phyloP scores from a whole-genome alignment of 495 filamentous ascomycete species.

The Staphylotrichum longicolle region DNA sequence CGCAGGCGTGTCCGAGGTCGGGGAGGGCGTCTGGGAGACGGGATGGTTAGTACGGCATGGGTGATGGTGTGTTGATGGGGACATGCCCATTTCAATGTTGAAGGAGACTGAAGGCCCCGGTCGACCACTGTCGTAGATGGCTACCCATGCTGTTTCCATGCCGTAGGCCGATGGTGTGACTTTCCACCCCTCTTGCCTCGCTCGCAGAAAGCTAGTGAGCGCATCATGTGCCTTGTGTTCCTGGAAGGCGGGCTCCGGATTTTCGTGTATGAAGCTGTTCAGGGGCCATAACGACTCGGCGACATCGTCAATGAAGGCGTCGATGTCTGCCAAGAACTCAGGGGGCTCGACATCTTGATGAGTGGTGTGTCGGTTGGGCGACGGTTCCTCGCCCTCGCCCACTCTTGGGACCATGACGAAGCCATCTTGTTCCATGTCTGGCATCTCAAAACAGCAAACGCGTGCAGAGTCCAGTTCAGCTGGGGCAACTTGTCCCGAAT shows the following conservation, averaged over 20 bases:
- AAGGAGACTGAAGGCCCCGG: constrained; percentile 53
- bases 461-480: no score
- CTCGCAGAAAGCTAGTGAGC: constrained; percentile 54
- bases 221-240: constrained; percentile 59
- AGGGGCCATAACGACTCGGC: constrained; percentile 41
- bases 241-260: constrained; percentile 58
- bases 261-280: constrained; percentile 57
- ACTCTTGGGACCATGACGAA: no score
- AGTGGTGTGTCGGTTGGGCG: not conserved
- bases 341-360: not conserved
- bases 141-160: constrained; percentile 56
- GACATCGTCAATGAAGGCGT: constrained; percentile 37
- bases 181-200: constrained; percentile 47
- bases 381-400: not conserved
- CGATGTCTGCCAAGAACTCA: constrained; percentile 33
- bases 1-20: constrained; percentile 63
- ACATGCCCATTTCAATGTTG: constrained; percentile 57
- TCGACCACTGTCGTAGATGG: constrained; percentile 50
- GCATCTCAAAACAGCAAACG: no score
- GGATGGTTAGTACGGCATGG: not conserved
- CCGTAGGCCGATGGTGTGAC: constrained; percentile 57
- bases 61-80: not conserved
- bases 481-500: no score
- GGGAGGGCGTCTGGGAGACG: constrained; percentile 50
- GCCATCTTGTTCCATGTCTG: no score